Evolutionary conservation across 257 asterid species (phyloP), one percentile per base, ranked within the genome.

Genomic region (Galeopsis tetrahit): DNA sequence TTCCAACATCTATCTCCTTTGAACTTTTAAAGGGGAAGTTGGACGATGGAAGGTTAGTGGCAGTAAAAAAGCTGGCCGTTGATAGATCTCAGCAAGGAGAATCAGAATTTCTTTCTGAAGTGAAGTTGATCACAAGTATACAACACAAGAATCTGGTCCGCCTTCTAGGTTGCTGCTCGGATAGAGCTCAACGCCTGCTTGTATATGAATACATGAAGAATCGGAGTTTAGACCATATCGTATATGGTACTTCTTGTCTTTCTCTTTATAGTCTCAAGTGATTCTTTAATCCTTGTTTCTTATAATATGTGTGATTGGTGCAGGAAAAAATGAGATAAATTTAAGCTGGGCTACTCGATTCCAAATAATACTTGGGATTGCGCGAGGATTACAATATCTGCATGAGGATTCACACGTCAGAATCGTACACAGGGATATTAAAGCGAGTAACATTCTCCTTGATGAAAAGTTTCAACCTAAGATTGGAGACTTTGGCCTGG

Each of bases 201-300:
- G 94, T 89, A 56, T 91, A 91, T 35, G 97, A 91, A 78, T 89
- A 87, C 79, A 84, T 90, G 94, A 90, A 87, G 79, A 89, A 91
- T 66, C 65, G 89, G 72, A 89, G 97, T 69, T 82, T 91, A 79
- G 97, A 91, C 71, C 92, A 61, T 72, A 87, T 89, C 56, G 4
- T 91, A 63, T 89, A 83, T 61, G 96, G 97, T 91, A 89, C 66
- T 38, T 31, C 67, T 68, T 13, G 7, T 42, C n/a, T 46, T 44
- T 33, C n/a, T 4, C 36, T 55, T 55, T 71, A 17, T 2, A 28
- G 58, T 70, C 46, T 11, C 52, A 32, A 8, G 32, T 21, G 53
- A 56, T 5, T 58, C 32, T 66, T 52, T 3, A 75, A 55, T 61
- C 74, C 42, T 66, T 59, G 15, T 58, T 40, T 51, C 56, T 49